phyloP scores from a whole-genome alignment of 768 basidiomycete genomes.

The Boletus edulis region DNA sequence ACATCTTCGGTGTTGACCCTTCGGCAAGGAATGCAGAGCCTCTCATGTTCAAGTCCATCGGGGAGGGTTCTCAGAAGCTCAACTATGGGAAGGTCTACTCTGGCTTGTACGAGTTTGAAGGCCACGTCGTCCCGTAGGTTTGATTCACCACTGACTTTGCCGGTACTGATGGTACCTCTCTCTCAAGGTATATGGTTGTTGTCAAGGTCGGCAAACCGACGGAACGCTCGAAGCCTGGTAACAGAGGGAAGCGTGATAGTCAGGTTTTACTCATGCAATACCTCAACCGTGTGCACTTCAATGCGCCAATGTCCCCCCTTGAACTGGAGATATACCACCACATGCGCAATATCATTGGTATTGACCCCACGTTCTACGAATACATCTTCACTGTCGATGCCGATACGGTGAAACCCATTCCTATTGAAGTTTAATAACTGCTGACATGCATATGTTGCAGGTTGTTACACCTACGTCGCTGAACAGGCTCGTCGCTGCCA shows the following conservation, averaged over 20 bases:
- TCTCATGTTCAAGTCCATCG: conserved; percentile 65
- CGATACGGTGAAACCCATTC: conserved; percentile 49
- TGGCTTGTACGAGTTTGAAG: conserved; percentile 67
- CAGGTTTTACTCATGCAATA: conserved; percentile 66
- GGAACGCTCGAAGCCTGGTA: conserved; percentile 62
- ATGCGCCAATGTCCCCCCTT: conserved; percentile 61
- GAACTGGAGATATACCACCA: conserved; percentile 73
- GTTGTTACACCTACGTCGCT: conserved; percentile 62
- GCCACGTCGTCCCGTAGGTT: conserved; percentile 64
- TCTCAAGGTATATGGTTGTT: conserved; percentile 53
- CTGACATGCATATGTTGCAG: conserved; percentile 33
- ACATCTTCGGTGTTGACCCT: conserved; percentile 66
- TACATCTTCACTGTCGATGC: conserved; percentile 74
- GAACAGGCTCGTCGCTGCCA: conserved; percentile 64
- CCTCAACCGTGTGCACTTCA: conserved; percentile 67
- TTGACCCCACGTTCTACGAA: conserved; percentile 74
- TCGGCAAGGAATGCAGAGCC: conserved; percentile 61
- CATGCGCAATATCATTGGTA: conserved; percentile 72
- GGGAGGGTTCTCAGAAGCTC: conserved; percentile 62
- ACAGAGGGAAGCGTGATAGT: conserved; percentile 68
- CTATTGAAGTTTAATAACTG: neutral
- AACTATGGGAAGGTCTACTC: conserved; percentile 74
- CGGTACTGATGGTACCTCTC: neutral
- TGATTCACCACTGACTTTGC: neutral
- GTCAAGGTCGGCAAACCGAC: conserved; percentile 68